Evolutionary conservation across 2,329 filamentous ascomycete genomes (phyloP).

Genomic region (Ophiocordyceps polyrhachis-furcata): DNA sequence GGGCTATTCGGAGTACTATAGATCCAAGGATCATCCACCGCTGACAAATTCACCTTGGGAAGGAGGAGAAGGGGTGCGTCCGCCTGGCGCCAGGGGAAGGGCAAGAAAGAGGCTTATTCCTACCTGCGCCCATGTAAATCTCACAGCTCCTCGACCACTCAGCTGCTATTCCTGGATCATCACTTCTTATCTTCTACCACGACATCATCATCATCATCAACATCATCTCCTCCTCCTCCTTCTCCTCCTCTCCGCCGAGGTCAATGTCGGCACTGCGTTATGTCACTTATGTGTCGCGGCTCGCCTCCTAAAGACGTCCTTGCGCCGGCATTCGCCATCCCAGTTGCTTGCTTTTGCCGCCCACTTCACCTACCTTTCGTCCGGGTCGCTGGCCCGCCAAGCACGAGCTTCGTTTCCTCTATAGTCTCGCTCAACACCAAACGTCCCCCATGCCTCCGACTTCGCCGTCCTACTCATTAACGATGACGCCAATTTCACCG

Average conservation of each 20-base stretch:
- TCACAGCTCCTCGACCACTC: too few relatives aligned
- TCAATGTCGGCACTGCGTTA: neutral
- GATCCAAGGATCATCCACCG: neutral
- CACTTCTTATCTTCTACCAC: too few relatives aligned
- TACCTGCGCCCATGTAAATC: too few relatives aligned
- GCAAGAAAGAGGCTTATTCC: too few relatives aligned
- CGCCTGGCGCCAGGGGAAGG: neutral
- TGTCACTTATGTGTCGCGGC: neutral
- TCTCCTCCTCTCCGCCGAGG: neutral
- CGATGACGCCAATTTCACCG: slow-evolving; percentile 61
- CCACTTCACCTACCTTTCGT: neutral
- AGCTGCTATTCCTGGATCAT: too few relatives aligned
- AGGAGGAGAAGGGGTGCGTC: neutral
- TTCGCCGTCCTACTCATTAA: neutral
- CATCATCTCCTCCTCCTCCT: neutral
- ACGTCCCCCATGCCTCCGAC: neutral
- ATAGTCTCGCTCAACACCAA: neutral
- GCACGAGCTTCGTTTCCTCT: neutral
- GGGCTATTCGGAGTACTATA: neutral
- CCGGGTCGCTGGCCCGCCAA: neutral
- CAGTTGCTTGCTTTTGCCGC: neutral
- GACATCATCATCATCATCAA: too few relatives aligned
- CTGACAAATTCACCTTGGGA: neutral
- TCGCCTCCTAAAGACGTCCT: neutral
- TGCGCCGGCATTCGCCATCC: neutral